Conservation (phyloP, 306 rosid species). For the Cucumis cinereus region DNA sequence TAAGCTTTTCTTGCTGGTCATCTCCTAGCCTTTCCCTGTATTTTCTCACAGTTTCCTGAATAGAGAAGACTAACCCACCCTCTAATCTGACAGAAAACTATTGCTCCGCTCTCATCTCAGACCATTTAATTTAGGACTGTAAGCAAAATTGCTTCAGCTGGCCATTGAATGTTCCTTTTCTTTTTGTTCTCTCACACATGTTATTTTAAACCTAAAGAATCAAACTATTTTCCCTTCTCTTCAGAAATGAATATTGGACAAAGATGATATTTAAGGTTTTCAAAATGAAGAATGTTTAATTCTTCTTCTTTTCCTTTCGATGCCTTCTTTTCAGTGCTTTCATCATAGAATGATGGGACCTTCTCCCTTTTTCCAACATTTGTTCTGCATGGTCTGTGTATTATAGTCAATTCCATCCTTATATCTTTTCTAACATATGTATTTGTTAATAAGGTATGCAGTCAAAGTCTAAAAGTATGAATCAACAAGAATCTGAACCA, state of each 20-base stretch:
- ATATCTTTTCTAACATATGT: not conserved
- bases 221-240: not conserved
- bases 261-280: not conserved
- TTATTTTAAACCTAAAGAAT: not conserved
- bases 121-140: not conserved
- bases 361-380: not conserved
- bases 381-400: not conserved
- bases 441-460: slow-evolving; percentile 46
- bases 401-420: not conserved
- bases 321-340: not conserved
- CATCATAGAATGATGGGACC: not conserved
- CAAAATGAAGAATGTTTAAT: not conserved
- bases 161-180: not conserved
- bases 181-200: not conserved
- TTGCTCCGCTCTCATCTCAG: not conserved
- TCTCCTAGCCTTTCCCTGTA: not conserved
- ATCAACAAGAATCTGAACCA: slow-evolving; percentile 33
- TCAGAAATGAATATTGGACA: not conserved
- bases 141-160: not conserved
- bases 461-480: slow-evolving; percentile 48
- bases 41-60: not conserved
- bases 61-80: not conserved
- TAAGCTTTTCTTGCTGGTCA: not conserved
- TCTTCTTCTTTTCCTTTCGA: not conserved
- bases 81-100: not conserved